These are phyloP conservation scores for Rhytidiadelphus loreus DNA, from an alignment of 225 moss, liverwort and hornwort genomes.

Conservation along the genomic window DNA sequence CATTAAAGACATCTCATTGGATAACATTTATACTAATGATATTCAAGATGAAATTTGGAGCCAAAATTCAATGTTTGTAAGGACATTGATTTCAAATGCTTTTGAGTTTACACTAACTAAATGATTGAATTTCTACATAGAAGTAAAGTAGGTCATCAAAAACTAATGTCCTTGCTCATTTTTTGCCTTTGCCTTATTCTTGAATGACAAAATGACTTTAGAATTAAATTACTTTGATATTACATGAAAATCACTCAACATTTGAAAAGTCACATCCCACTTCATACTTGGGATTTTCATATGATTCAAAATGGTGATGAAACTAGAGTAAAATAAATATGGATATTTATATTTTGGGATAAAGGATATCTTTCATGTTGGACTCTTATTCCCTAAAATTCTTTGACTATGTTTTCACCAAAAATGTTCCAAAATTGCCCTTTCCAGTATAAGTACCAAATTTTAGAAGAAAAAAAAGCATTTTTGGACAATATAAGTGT, in stretches of 20 bases:
- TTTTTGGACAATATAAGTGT: no score
- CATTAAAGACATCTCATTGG: no score
- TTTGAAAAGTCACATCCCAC: background rate
- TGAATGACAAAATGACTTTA: background rate
- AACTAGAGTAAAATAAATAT: background rate
- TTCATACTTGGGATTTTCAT: background rate
- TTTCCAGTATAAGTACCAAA: no score
- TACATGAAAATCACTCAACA: accelerated
- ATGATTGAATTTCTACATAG: background rate
- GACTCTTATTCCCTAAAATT: no score
- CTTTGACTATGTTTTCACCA: no score
- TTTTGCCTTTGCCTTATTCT: background rate
- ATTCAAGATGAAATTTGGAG: background rate
- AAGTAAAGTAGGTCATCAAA: background rate
- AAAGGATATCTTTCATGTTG: background rate
- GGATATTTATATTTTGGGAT: accelerated
- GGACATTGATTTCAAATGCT: background rate
- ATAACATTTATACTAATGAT: no score
- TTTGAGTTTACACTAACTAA: background rate
- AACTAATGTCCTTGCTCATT: background rate
- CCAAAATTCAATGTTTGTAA: background rate
- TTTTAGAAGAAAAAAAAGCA: no score
- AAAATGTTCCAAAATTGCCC: no score
- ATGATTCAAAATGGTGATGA: background rate
- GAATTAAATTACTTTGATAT: background rate